Evolutionary conservation across 2,329 filamentous ascomycete genomes (phyloP), one percentile per base, ranked within the genome.

Genomic region (Monilinia laxa): DNA sequence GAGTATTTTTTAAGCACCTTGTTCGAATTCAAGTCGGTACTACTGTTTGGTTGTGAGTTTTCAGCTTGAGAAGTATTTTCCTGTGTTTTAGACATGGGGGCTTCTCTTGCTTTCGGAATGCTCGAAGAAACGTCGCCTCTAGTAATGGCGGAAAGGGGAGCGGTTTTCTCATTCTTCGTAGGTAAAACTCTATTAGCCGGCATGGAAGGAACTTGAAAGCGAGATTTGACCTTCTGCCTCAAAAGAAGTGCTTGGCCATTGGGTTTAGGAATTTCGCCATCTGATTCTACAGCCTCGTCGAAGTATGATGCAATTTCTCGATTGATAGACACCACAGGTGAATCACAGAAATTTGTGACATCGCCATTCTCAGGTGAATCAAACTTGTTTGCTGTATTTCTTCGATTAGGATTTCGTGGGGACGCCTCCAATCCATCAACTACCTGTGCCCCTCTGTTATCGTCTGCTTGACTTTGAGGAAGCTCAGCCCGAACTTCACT

Each of bases 21-120:
- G 4, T 18, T 64, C 11, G 7, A 38, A 47, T 55, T 42, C n/a
- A 38, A 9, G 16, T 38, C 35, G n/a, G 58, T 16, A 20, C 20
- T 25, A 1, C 20, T 14, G n/a, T 3, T 51, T 16, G 31, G 7
- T 49, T 16, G 28, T 23, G n/a, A 40, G 14, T 40, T 20, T 56
- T 56, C 23, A 56, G 57, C 28, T 49, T 49, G 45, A 60, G 45
- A 38, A 51, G 58, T 11, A 49, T 28, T 51, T 35, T 45, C 28
- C n/a, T 38, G 45, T 2, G 31, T 49, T 12, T 38, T 31, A 38
- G n/a, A 28, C 7, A 60, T 49, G 28, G 28, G 42, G 10, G 28
- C 6, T 16, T 47, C 42, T 49, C 40, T 59, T 49, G 18, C 14
- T 1, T 23, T 49, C 35, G 20, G 14, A 3, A 38, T 14, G 38